Evolutionary conservation across 306 rosid genomes (phyloP), one percentile per base, ranked within the genome.

Genomic region (Begonia masoniana): DNA sequence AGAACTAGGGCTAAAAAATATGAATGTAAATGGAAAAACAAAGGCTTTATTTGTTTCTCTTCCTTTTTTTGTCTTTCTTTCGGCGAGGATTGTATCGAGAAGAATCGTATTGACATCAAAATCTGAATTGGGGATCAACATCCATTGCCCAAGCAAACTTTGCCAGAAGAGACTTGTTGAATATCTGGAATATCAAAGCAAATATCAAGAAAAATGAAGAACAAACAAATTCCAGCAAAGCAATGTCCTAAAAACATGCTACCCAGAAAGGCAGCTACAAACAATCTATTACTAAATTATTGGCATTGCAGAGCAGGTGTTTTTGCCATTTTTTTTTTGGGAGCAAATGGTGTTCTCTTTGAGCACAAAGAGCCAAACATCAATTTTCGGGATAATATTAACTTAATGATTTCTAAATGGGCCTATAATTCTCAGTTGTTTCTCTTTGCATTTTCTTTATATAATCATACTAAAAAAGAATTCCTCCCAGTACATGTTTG

Each of bases 61-160:
- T 53, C 15, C 19, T 5, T 11, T 67, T 5, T 11, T 64, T 62
- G 50, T 57, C 68, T 60, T 52, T 12, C 56, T 15, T 49, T 15
- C 14, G 45, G 41, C 2, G 57, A 42, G 9, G 12, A 58, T 11
- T 43, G 55, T 4, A 12, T 45, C 24, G 62, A 59, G 39, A 50
- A 41, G 41, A 51, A 19, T 51, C 9, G 16, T 48, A 36, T 43
- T 53, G 50, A 54, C 63, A 61, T 89, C 82, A 91, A 87, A 91
- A 91, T 83, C 94, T 85, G 78, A 85, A 91, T 50, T 77, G 96
- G 2, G 94, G 96, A 62, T 85, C 94, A 50, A 91, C 97, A 46
- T 81, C 92, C 97, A 91, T 91, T 61, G 97, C 75, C 97, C 97
- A 91, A 50, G 76, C 56, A 68, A 91, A 91, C 59, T 91, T 91